Base-by-base conservation (phyloP, 192 early-diverging fungal genomes). In the Umbelopsis vinacea region DNA sequence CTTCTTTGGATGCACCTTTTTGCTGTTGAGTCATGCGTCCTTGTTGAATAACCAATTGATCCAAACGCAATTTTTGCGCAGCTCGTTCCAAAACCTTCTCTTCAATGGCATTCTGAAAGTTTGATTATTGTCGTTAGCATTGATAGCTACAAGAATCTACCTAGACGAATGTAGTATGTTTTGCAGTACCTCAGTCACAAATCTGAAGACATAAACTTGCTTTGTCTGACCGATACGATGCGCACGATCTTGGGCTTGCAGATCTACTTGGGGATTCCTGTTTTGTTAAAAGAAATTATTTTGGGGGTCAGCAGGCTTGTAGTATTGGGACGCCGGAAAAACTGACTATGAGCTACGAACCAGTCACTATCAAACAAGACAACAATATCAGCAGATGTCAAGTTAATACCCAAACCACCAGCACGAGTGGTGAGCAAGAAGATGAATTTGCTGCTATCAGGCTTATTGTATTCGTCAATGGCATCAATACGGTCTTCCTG, bases 201-300 rank as follows among this genome's bases (percentile, higher is more conserved):
- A 96, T 50, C 97, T 83, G 79, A 94, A 99, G 17, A 99, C 95
- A 66, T 93, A 86, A 35, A 99, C 97, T 79, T 99, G 96, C 81
- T 98, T 98, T 40, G 91, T 99, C 76, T 99, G 97, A 6, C 97
- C 97, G 66, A 99, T 99, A 79, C 97, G 94, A 84, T 99, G 97
- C 8, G 97, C 97, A 55, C 97, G 93, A 82, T 99, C 97, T 87
- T 96, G 93, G 21, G 96, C 96, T 82, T 94, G 94, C 17, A 95
- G 81, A 82, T 98, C 94, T 3, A 92, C 92, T 81, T 93, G 92
- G 37, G 93, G 93, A 72, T 94, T 95, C 82, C 82, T 82, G 66
- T 23, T 29, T 2, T 29, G 3, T 29, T 2, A 46, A 29, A 50
- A 15, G 10, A 46, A 26, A 33, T 23, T 15, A 52, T 23, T n/a